Evolutionary conservation across 345 rosid genomes (phyloP), one percentile per base, ranked within the genome.

Genomic region (Anacardium occidentale): DNA sequence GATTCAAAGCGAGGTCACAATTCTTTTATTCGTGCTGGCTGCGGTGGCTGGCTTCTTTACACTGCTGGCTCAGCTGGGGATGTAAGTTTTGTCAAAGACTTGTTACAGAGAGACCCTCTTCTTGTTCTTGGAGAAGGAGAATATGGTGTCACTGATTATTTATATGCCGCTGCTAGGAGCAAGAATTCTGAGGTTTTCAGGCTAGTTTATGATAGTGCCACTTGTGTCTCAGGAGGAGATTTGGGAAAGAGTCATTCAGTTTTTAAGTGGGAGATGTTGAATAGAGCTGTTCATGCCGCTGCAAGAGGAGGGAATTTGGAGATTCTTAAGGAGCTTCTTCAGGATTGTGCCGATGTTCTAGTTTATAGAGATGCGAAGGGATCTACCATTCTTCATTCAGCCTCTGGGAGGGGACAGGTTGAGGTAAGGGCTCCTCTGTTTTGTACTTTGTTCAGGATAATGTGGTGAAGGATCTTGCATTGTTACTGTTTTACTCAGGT

Each of bases 101-200:
- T 95, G 78, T 3, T 95, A 15, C 87, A 79, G 77, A 88, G 87
- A 84, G 96, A 91, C 82, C 89, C 96, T 50, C 83, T 89, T 69
- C 92, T 95, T 61, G 98, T 95, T 64, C 91, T 92, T 52, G 97
- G 98, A 18, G 99, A 95, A 82, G 99, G 99, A 53, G 99, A 95
- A 74, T 92, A 90, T 75, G 98, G 99, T 17, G 91, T 95, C 7
- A 91, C 95, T 42, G 94, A 95, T 71, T 79, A 92, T 20, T 73
- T 92, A 44, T 95, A 85, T 67, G 98, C 97, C 1, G 94, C 97
- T 3, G 90, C 97, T 32, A 78, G 98, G 76, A 87, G 98, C 78
- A 80, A 81, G 84, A 85, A 83, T 70, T 77, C 75, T 67, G 90
- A 88, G 67, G 94, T 89, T 17, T 92, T 92, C 14, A 73, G 85